Conservation (phyloP, 2,329 filamentous ascomycete genomes). For the Fusarium sp. region DNA sequence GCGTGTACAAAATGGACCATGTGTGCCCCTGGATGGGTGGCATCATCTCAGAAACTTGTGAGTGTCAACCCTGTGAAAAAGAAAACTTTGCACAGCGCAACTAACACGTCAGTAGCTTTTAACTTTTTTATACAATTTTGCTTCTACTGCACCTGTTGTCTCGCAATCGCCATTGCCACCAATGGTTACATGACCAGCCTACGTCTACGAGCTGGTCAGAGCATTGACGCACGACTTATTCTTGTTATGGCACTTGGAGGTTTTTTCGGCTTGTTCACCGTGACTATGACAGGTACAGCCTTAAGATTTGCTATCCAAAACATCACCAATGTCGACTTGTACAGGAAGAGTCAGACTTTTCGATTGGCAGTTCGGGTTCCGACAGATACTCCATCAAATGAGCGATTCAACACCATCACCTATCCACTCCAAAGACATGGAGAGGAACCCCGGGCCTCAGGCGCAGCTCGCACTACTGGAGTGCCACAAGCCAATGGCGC, state of each 20-base stretch:
- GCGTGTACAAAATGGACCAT: slow-evolving; percentile 92
- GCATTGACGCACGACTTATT: slow-evolving; percentile 71
- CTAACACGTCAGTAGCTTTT: slow-evolving; percentile 66
- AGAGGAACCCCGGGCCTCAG: slow-evolving; percentile 15
- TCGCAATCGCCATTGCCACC: slow-evolving; percentile 71
- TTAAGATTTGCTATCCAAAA: slow-evolving; percentile 78
- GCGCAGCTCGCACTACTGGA: slow-evolving; percentile 12
- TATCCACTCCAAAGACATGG: slow-evolving; percentile 64
- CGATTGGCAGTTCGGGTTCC: slow-evolving; percentile 81
- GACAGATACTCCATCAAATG: slow-evolving; percentile 56
- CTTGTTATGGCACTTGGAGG: slow-evolving; percentile 74
- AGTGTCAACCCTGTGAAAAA: slow-evolving; percentile 43
- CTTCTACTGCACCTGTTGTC: slow-evolving; percentile 77
- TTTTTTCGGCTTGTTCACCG: slow-evolving; percentile 84
- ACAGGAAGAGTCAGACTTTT: slow-evolving; percentile 73
- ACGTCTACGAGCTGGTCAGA: slow-evolving; percentile 57
- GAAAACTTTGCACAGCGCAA: neutral
- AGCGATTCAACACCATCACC: slow-evolving; percentile 64
- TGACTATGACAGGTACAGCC: slow-evolving; percentile 81
- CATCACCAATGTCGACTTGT: slow-evolving; percentile 85
- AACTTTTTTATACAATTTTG: slow-evolving; percentile 95
- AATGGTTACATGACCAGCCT: slow-evolving; percentile 73
- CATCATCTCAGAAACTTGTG: slow-evolving; percentile 84
- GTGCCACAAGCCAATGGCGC: slow-evolving; percentile 7
- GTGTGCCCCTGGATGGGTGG: slow-evolving; percentile 98